Evolutionary conservation across 352 stramenopile species (phyloP), one percentile per base, ranked within the genome.

Genomic region (Globisporangium apiculatum): DNA sequence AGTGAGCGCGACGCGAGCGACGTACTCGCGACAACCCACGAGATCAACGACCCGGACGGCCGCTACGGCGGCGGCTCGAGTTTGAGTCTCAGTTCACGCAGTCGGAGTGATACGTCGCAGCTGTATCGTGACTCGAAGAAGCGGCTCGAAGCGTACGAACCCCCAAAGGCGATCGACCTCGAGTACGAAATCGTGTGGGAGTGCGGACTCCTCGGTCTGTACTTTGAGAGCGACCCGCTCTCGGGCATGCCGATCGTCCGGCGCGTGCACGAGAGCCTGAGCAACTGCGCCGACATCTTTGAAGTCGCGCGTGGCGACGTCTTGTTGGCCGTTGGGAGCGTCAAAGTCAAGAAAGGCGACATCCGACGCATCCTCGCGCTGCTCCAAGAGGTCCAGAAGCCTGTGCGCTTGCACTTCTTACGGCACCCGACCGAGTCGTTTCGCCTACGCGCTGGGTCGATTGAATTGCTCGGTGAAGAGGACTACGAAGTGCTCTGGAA

Each of bases 121-220:
- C 64, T 61, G 12, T 80, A 68, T 31, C 82, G 67, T 5, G 66
- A 75, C 11, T 89, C 79, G 10, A 75, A 74, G 36, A 87, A 87
- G 61, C 75, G 81, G 38, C 69, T 84, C 0, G 73, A 75, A 3
- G 66, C 76, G 46, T 90, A 93, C 61, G 69, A 81, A 18, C 80
- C 81, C 4, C 79, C 79, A 1, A 79, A 75, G 55, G 72, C 83
- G 18, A 79, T 93, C 43, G 65, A 79, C 42, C 80, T 85, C 61
- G 81, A 93, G 68, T 95, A 95, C 61, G 79, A 91, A 46, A 92
- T 95, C 42, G 83, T 89, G n/a, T 95, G 85, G 85, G 81, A 91
- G 57, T 91, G 82, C 24, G 85, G 85, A 12, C 57, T 93, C 7
- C 67, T 95, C 10, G 85, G 85, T 14, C 62, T 95, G 41, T 93